phyloP scores from a whole-genome alignment of 768 basidiomycete genomes.

The Boletus rufocinnamomeus region DNA sequence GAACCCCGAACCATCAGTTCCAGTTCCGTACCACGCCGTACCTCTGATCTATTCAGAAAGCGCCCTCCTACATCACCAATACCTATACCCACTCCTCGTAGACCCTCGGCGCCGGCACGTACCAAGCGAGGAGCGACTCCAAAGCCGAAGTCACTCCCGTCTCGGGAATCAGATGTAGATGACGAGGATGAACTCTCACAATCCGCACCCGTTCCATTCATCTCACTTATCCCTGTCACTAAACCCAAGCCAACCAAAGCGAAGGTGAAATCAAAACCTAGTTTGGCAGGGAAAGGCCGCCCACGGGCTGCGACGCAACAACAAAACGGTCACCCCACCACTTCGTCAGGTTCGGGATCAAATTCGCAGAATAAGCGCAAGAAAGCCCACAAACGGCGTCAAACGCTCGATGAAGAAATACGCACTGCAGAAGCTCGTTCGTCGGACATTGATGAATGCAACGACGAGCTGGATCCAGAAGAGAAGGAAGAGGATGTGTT shows the following conservation, averaged over 20 bases:
- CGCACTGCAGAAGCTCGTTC: constrained; percentile 44
- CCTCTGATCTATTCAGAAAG: constrained; percentile 51
- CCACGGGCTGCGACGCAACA: constrained; percentile 10
- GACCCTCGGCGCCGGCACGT: constrained; percentile 60
- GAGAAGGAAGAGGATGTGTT: constrained; percentile 42
- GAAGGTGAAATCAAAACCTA: constrained; percentile 20
- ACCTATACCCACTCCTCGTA: constrained; percentile 51
- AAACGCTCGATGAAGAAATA: constrained; percentile 71
- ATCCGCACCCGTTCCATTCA: constrained; percentile 17
- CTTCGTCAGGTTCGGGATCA: constrained; percentile 15
- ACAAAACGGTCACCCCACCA: constrained; percentile 1
- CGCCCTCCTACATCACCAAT: constrained; percentile 69
- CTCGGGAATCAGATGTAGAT: constrained; percentile 25
- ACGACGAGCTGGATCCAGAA: constrained; percentile 42
- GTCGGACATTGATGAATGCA: constrained; percentile 34
- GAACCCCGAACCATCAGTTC: constrained; percentile 10
- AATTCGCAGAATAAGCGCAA: constrained; percentile 22
- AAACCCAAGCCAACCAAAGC: constrained; percentile 14
- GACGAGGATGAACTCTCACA: constrained; percentile 26
- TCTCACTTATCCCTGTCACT: constrained; percentile 28
- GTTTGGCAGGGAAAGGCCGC: constrained; percentile 20
- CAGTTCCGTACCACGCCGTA: constrained; percentile 15
- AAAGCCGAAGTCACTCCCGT: constrained; percentile 23
- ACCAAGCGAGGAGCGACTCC: constrained; percentile 37
- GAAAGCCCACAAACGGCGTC: constrained; percentile 37